These are phyloP conservation scores for Chalciporus sp. DNA, from an alignment of 1,284 basidiomycete species.

Conservation along the genomic window DNA sequence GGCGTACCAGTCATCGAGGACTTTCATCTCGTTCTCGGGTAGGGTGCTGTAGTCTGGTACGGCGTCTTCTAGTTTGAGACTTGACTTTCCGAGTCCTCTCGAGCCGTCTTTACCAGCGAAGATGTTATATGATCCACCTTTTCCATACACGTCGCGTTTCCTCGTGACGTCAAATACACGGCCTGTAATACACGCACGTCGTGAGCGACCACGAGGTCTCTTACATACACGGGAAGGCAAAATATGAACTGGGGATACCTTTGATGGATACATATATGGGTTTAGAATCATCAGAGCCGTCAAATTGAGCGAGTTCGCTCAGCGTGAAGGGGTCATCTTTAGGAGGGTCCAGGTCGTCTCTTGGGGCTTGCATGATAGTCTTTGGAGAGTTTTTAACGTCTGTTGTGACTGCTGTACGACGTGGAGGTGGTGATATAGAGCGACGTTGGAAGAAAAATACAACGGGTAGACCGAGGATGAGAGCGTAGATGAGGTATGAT, in stretches of 20 bases:
- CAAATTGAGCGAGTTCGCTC: slow-evolving; percentile 66
- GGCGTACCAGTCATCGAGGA: slow-evolving; percentile 87
- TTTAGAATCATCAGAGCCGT: slow-evolving; percentile 64
- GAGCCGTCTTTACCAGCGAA: slow-evolving; percentile 93
- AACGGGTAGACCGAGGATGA: slow-evolving; percentile 26
- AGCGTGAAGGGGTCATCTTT: slow-evolving; percentile 77
- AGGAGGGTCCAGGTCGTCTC: slow-evolving; percentile 67
- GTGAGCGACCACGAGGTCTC: slow-evolving; percentile 5
- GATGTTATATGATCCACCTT: slow-evolving; percentile 67
- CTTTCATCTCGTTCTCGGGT: slow-evolving; percentile 76
- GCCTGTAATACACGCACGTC: slow-evolving; percentile 45
- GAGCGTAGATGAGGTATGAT: slow-evolving; percentile 23
- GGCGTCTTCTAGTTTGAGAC: slow-evolving; percentile 86
- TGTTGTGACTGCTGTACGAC: slow-evolving; percentile 13
- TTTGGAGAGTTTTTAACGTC: slow-evolving; percentile 46
- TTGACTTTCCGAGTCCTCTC: slow-evolving; percentile 82
- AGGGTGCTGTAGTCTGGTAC: slow-evolving; percentile 85
- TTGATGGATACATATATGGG: slow-evolving; percentile 91
- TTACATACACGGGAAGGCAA: slow-evolving; percentile 5
- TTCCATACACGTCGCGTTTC: slow-evolving; percentile 83
- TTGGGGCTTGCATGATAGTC: slow-evolving; percentile 70
- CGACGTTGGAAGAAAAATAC: slow-evolving; percentile 24
- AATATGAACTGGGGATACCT: slow-evolving; percentile 47
- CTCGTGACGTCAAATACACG: slow-evolving; percentile 84
- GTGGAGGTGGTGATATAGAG: not conserved